These are phyloP conservation scores for Phaeosphaeriaceae sp. DNA, from an alignment of 2,329 filamentous ascomycete species.

Conservation along the genomic window DNA sequence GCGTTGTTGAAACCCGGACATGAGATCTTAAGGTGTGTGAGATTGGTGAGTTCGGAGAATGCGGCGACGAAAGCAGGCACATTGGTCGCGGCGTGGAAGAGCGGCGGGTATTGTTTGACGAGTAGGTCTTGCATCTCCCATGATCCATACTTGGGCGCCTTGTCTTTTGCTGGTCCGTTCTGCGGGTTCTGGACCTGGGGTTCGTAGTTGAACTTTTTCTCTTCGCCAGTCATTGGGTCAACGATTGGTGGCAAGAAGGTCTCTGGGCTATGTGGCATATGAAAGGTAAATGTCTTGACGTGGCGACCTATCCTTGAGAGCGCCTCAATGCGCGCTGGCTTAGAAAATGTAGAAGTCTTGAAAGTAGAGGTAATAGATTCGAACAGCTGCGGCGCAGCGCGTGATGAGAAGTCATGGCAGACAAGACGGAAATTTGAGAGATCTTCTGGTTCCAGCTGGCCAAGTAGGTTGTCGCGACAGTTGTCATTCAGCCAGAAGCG, in stretches of 20 bases:
- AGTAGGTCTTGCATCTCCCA: slow-evolving; percentile 80
- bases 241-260: slow-evolving; percentile 87
- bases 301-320: slow-evolving; percentile 79
- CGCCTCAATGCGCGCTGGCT: slow-evolving; percentile 74
- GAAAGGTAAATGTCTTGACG: slow-evolving; percentile 79
- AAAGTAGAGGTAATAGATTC: slow-evolving; percentile 73
- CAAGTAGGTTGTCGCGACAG: slow-evolving; percentile 55
- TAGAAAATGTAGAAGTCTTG: slow-evolving; percentile 76
- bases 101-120: slow-evolving; percentile 83
- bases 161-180: slow-evolving; percentile 61
- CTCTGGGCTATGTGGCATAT: slow-evolving; percentile 75
- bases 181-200: slow-evolving; percentile 70
- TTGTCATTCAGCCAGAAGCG: slow-evolving; percentile 58
- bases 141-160: slow-evolving; percentile 78
- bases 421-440: slow-evolving; percentile 65
- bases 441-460: slow-evolving; percentile 50
- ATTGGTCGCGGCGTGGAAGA: slow-evolving; percentile 90
- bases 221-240: slow-evolving; percentile 76
- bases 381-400: slow-evolving; percentile 74
- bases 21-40: slow-evolving; percentile 77
- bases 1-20: slow-evolving; percentile 73
- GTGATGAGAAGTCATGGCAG: slow-evolving; percentile 73
- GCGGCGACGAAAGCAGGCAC: slow-evolving; percentile 83
- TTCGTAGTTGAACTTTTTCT: slow-evolving; percentile 82
- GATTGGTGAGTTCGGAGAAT: slow-evolving; percentile 70